Conservation (phyloP, 164 flowering plant genomes). For the Magnolia kwangsiensis region DNA sequence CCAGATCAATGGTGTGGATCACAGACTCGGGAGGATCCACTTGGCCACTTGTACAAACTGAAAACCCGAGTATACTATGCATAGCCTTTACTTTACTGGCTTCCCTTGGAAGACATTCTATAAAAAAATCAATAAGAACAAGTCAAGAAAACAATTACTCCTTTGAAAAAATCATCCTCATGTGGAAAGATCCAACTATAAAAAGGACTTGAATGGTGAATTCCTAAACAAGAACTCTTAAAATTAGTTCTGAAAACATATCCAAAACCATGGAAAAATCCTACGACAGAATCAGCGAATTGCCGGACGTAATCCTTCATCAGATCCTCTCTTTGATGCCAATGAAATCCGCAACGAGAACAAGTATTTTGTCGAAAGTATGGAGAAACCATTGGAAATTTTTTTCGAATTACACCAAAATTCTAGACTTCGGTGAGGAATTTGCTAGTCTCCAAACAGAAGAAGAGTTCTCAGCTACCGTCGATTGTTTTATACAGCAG, state of each 20-base stretch:
- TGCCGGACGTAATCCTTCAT: slow-evolving; percentile 11
- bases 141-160: too few relatives aligned
- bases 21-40: too few relatives aligned
- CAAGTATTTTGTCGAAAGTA: slow-evolving; percentile 5
- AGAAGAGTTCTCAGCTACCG: neutral
- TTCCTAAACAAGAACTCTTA: neutral
- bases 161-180: too few relatives aligned
- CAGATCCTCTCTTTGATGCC: slow-evolving; percentile 12
- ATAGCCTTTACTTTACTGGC: too few relatives aligned
- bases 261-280: neutral
- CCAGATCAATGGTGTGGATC: too few relatives aligned
- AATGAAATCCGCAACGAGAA: slow-evolving; percentile 5
- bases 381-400: slow-evolving; percentile 7
- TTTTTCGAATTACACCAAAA: neutral
- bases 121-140: too few relatives aligned
- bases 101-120: too few relatives aligned
- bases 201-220: neutral
- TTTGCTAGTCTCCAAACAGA: slow-evolving; percentile 2
- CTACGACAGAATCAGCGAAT: slow-evolving; percentile 1
- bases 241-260: too few relatives aligned
- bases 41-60: too few relatives aligned
- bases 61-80: too few relatives aligned
- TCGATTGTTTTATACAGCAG: slow-evolving; percentile 3
- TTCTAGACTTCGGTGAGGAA: slow-evolving; percentile 5
- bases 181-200: too few relatives aligned